A percentile compares a stretch with the other conserved stretches of the same genome.
phyloP scores from a whole-genome alignment of 371 early-diverging fungal genomes.

The Mucor racemosus region DNA sequence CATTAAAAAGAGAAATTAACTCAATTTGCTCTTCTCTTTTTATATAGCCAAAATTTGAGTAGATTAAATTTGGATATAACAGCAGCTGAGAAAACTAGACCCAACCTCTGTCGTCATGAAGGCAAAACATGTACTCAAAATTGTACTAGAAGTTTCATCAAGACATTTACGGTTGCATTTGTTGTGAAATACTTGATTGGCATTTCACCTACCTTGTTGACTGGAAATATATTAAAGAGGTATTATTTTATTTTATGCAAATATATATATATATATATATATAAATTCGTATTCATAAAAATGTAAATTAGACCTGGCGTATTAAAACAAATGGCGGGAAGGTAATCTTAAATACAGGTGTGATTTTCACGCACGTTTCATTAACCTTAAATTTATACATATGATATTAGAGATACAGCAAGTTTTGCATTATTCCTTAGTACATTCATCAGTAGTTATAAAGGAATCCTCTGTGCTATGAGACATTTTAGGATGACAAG shows the following conservation, averaged over 20 bases:
- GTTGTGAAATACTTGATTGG: constrained; percentile 77
- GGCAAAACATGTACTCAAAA: constrained; percentile 80
- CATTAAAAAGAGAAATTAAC: not conserved
- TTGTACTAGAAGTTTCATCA: constrained; percentile 73
- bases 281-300: constrained; percentile 1
- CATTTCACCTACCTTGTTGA: constrained; percentile 68
- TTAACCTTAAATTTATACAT: not conserved
- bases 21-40: not conserved
- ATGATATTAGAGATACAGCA: constrained; percentile 65
- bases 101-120: constrained; percentile 69
- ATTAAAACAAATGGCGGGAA: constrained; percentile 62
- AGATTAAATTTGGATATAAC: constrained; percentile 58
- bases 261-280: not conserved
- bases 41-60: constrained; percentile 63
- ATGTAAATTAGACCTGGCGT: constrained; percentile 48
- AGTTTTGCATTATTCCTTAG: constrained; percentile 85
- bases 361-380: not conserved
- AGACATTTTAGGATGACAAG: constrained; percentile 56
- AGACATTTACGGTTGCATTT: constrained; percentile 75
- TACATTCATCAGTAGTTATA: constrained; percentile 78
- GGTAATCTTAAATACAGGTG: constrained; percentile 29
- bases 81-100: constrained; percentile 23
- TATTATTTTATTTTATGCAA: constrained; percentile 21
- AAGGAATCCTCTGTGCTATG: constrained; percentile 74
- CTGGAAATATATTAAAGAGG: constrained; percentile 69